These are phyloP conservation scores for Globisporangium heterothallicum DNA, from an alignment of 352 stramenopile genomes.

Conservation along the genomic window DNA sequence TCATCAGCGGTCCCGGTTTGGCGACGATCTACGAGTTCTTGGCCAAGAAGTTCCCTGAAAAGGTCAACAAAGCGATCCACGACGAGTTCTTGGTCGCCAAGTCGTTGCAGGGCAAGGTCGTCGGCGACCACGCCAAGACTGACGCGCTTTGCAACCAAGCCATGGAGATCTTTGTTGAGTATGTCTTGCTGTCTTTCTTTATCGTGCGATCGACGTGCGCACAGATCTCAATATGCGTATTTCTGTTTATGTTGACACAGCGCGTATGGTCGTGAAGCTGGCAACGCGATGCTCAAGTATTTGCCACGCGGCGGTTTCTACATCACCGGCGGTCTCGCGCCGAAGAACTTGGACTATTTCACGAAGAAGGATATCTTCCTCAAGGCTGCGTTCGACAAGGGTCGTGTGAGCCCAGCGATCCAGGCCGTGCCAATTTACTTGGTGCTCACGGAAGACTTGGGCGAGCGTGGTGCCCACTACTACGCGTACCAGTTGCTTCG, in stretches of 20 bases:
- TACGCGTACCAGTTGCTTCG: constrained; percentile 77
- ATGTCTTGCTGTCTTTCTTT: constrained; percentile 16
- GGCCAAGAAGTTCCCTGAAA: constrained; percentile 84
- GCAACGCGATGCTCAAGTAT: constrained; percentile 93
- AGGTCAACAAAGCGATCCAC: constrained; percentile 79
- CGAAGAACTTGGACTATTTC: constrained; percentile 96
- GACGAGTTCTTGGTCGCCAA: constrained; percentile 51
- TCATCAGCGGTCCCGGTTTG: constrained; percentile 93
- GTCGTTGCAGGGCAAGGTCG: constrained; percentile 73
- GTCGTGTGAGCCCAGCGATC: constrained; percentile 77
- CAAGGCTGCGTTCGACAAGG: constrained; percentile 85
- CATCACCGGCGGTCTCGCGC: constrained; percentile 94
- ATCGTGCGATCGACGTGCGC: neutral
- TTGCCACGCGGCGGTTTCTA: constrained; percentile 95
- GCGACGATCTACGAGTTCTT: constrained; percentile 97
- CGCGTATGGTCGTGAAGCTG: constrained; percentile 93
- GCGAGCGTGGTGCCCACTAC: constrained; percentile 86
- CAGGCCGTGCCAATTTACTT: constrained; percentile 80
- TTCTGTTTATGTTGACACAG: constrained; percentile 19
- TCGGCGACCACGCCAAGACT: constrained; percentile 85
- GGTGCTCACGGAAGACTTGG: constrained; percentile 88
- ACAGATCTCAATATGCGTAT: neutral
- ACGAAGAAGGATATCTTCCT: constrained; percentile 76
- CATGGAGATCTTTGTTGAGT: constrained; percentile 94
- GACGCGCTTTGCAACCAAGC: constrained; percentile 82